Conservation (phyloP, 805 yeast genomes). For the Schwanniomyces sp. region DNA sequence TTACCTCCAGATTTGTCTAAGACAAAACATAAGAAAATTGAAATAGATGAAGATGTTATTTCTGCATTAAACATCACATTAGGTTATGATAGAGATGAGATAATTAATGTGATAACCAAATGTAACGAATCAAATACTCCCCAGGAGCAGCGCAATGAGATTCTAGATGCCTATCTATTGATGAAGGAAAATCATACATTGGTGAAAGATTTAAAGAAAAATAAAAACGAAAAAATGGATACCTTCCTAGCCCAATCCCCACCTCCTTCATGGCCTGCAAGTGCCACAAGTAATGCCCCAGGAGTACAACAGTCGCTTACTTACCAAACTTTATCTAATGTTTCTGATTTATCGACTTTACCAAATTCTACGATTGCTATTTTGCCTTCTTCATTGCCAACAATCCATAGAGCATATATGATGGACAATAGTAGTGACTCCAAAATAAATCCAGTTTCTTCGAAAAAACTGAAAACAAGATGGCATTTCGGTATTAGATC, state of each 20-base stretch:
- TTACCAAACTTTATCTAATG: conserved; percentile 47
- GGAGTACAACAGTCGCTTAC: conserved; percentile 47
- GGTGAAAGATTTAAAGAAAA: conserved; percentile 63
- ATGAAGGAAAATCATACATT: conserved; percentile 76
- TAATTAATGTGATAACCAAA: conserved; percentile 65
- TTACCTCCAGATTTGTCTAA: conserved; percentile 54
- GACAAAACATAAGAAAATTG: conserved; percentile 38
- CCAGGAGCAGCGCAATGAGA: conserved; percentile 56
- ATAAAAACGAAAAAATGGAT: conserved; percentile 52
- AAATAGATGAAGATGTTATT: conserved; percentile 74
- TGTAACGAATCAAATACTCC: conserved; percentile 37
- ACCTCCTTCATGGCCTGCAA: conserved; percentile 46
- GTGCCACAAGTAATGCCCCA: conserved; percentile 33
- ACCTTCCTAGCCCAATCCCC: conserved; percentile 62
- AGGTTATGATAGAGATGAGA: conserved; percentile 88
- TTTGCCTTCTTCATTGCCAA: conserved; percentile 90
- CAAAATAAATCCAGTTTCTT: conserved; percentile 52
- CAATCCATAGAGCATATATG: conserved; percentile 93
- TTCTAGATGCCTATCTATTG: conserved; percentile 80
- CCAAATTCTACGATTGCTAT: conserved; percentile 87
- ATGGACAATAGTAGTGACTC: conserved; percentile 43
- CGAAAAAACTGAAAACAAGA: conserved; percentile 87
- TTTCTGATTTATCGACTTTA: conserved; percentile 48
- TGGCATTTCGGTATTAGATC: conserved; percentile 99
- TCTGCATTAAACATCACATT: conserved; percentile 73